Percentiles rank a stretch among this genome's conserved stretches.
phyloP scores from a whole-genome alignment of 495 filamentous ascomycete genomes.

The Aspergillus homomorphus region DNA sequence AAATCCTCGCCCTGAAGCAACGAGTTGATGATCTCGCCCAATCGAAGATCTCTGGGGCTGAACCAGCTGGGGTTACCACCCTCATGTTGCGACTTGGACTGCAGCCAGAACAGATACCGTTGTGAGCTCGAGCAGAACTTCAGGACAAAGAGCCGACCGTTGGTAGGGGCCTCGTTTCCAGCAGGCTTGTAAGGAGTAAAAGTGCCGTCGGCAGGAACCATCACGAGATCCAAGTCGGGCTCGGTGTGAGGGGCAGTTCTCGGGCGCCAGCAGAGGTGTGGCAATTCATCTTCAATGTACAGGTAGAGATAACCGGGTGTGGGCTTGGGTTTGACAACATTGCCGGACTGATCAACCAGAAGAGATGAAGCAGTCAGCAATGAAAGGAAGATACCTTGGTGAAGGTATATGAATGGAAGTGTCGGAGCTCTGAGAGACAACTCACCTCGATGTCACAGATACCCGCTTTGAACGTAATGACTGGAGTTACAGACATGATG shows the following conservation, averaged over 20 bases:
- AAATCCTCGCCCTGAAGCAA: constrained; percentile 89
- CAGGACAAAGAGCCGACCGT: constrained; percentile 87
- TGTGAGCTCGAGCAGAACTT: constrained; percentile 93
- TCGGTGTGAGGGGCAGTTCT: constrained; percentile 59
- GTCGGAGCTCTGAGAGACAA: constrained; percentile 18
- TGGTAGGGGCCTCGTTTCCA: constrained; percentile 62
- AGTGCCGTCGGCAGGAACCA: constrained; percentile 83
- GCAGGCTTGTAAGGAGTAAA: constrained; percentile 74
- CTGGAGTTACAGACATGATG: constrained; percentile 73
- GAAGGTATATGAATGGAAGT: not conserved
- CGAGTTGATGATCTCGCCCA: constrained; percentile 79
- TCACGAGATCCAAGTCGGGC: constrained; percentile 78
- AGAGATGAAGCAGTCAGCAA: not conserved
- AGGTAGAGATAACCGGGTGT: constrained; percentile 90
- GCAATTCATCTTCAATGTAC: constrained; percentile 87
- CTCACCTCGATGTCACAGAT: constrained; percentile 82
- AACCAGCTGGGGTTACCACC: constrained; percentile 72
- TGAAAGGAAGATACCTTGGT: not conserved
- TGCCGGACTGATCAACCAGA: constrained; percentile 47
- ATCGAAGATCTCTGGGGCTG: constrained; percentile 73
- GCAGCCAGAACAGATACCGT: constrained; percentile 93
- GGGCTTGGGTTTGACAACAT: constrained; percentile 63
- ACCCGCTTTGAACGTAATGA: constrained; percentile 97
- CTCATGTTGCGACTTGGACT: constrained; percentile 77
- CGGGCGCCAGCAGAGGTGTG: constrained; percentile 95